Evolutionary conservation across 2,329 filamentous ascomycete species (phyloP).

Genomic region (Colletotrichum sansevieriae): DNA sequence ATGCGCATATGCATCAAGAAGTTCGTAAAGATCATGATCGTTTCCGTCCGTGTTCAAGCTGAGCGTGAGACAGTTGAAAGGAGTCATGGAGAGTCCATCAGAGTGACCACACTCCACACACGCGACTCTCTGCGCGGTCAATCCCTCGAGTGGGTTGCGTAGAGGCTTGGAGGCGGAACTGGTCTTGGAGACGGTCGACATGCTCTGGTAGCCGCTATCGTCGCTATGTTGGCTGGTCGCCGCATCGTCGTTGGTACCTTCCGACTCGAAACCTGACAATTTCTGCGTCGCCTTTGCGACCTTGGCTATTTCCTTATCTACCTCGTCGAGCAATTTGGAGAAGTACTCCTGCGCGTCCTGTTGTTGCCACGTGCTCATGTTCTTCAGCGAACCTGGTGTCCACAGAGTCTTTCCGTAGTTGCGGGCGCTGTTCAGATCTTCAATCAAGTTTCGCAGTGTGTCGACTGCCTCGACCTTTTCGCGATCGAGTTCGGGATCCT

Average conservation of each 20-base stretch:
- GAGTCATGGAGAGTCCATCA: conserved; percentile 89
- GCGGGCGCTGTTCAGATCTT: conserved; percentile 75
- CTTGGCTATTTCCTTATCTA: conserved; percentile 81
- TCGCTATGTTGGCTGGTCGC: conserved; percentile 64
- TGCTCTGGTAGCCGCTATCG: conserved; percentile 69
- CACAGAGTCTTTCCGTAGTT: conserved; percentile 84
- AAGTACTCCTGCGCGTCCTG: conserved; percentile 99
- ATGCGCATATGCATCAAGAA: conserved; percentile 85
- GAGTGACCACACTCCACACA: conserved; percentile 89
- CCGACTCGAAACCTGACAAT: conserved; percentile 56
- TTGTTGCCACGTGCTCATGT: conserved; percentile 94
- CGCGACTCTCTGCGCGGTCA: conserved; percentile 88
- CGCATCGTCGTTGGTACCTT: conserved; percentile 56
- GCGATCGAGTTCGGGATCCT: conserved; percentile 41
- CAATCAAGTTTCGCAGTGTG: conserved; percentile 74
- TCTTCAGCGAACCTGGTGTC: conserved; percentile 86
- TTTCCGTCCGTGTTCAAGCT: conserved; percentile 75
- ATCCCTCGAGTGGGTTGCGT: conserved; percentile 86
- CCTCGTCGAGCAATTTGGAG: conserved; percentile 86
- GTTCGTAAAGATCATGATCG: conserved; percentile 80
- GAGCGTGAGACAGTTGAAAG: conserved; percentile 93
- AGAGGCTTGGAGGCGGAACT: conserved; percentile 50
- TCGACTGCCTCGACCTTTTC: conserved; percentile 44
- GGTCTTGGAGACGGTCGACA: conserved; percentile 53
- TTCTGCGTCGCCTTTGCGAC: conserved; percentile 52